Percentiles rank a stretch among this genome's conserved stretches.
Evolutionary conservation across 164 flowering plant genomes (phyloP).

Genomic region (Platanus orientalis): DNA sequence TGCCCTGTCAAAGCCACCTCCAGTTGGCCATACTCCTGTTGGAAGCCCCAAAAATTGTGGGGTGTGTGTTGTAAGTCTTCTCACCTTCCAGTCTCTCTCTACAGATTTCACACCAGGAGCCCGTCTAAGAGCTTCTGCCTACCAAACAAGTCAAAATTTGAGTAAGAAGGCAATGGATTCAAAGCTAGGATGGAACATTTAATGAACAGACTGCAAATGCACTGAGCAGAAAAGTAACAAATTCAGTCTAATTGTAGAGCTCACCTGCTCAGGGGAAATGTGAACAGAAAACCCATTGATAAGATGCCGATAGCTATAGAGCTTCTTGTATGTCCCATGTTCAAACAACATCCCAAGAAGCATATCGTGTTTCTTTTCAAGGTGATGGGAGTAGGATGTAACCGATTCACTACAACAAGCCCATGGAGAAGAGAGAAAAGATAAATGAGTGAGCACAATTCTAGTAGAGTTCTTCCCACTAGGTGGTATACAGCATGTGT

Average conservation of each 20-base stretch:
- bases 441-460: not conserved
- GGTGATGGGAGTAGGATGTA: constrained; percentile 66
- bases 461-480: not conserved
- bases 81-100: constrained; percentile 93
- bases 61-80: constrained; percentile 88
- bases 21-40: constrained; percentile 98
- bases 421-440: not conserved
- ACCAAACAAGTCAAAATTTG: constrained; percentile 25
- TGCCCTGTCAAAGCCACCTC: constrained; percentile 90
- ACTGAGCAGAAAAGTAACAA: not conserved
- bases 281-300: constrained; percentile 91
- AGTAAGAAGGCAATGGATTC: too few species aligned
- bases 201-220: too few species aligned
- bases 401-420: constrained; percentile 55
- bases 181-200: not conserved
- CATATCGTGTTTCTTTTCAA: constrained; percentile 87
- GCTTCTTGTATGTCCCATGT: constrained; percentile 66
- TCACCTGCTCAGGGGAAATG: constrained; percentile 87
- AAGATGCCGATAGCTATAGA: constrained; percentile 91
- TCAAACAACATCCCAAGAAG: constrained; percentile 82
- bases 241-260: not conserved
- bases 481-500: not conserved
- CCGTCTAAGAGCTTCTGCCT: constrained; percentile 81
- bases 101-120: constrained; percentile 84
- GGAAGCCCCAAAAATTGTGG: constrained; percentile 98